These are phyloP conservation scores for Phytopythium delawarense DNA, from an alignment of 352 stramenopile species.

Conservation along the genomic window DNA sequence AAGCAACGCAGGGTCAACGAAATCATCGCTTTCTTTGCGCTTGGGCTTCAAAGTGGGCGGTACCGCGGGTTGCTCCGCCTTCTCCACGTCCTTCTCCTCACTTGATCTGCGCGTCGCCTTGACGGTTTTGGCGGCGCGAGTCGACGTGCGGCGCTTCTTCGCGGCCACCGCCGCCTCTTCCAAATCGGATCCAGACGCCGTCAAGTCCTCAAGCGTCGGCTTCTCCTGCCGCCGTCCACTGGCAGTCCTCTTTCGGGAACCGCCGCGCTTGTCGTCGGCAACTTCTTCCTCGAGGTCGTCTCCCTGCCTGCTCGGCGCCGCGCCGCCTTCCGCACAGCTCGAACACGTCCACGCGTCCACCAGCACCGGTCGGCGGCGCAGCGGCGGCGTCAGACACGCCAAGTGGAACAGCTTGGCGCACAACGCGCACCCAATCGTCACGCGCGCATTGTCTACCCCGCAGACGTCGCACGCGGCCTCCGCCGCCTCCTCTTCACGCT, in stretches of 20 bases:
- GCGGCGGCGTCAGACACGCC: slow-evolving; percentile 42
- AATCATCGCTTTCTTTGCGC: slow-evolving; percentile 17
- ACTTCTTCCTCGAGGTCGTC: neutral
- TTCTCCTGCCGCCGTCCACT: neutral
- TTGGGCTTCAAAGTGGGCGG: neutral
- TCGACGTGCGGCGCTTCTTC: neutral
- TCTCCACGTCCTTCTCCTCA: too few relatives aligned
- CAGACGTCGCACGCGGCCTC: slow-evolving; percentile 34
- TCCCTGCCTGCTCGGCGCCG: neutral
- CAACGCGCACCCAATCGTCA: slow-evolving; percentile 36
- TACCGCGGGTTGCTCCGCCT: neutral
- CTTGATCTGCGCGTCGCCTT: neutral
- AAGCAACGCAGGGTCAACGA: slow-evolving; percentile 7
- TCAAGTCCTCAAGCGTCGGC: neutral
- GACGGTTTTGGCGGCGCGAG: neutral
- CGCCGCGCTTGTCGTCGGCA: neutral
- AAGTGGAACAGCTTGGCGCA: slow-evolving; percentile 51
- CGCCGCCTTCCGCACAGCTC: slow-evolving; percentile 14
- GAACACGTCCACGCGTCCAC: slow-evolving; percentile 39
- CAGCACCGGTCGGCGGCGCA: slow-evolving; percentile 38
- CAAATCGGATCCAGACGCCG: neutral
- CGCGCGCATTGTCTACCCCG: slow-evolving; percentile 25
- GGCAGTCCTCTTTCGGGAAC: neutral
- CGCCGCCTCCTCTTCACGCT: slow-evolving; percentile 5
- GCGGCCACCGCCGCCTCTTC: neutral